A percentile compares a stretch with the other conserved stretches of the same genome.
Evolutionary conservation across 148 eudicot genomes (phyloP).

Genomic region (Diospyros kaki): DNA sequence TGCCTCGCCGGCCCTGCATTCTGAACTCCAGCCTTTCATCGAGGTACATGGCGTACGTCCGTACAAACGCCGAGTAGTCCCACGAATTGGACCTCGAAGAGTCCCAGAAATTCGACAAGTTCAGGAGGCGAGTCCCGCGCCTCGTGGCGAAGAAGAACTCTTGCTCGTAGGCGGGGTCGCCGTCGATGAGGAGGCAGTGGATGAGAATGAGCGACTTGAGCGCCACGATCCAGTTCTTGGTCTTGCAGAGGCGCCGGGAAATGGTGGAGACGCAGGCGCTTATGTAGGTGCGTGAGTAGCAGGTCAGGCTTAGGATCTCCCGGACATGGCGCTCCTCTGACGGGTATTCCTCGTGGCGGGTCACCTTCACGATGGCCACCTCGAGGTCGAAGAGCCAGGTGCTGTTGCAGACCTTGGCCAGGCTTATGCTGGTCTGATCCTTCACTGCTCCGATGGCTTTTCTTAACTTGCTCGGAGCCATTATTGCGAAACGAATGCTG

Average conservation of each 20-base stretch:
- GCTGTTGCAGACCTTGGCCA: constrained; percentile 65
- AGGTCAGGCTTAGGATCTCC: constrained; percentile 60
- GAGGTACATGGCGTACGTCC: constrained; percentile 61
- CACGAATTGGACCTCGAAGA: constrained; percentile 44
- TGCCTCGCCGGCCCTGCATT: constrained; percentile 51
- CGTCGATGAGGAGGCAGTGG: constrained; percentile 65
- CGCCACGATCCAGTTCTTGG: constrained; percentile 87
- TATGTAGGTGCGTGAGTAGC: constrained; percentile 51
- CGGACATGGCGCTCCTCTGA: constrained; percentile 68
- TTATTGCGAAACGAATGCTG: background rate
- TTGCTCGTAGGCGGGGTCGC: constrained; percentile 63
- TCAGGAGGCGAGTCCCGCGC: constrained; percentile 78
- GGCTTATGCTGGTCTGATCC: constrained; percentile 81
- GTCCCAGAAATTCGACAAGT: constrained; percentile 80
- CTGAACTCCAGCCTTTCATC: constrained; percentile 69
- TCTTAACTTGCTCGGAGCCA: constrained; percentile 51
- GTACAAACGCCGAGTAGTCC: constrained; percentile 83
- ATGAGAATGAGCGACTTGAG: constrained; percentile 68
- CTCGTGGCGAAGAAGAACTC: constrained; percentile 82
- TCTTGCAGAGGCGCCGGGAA: constrained; percentile 66
- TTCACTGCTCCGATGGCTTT: constrained; percentile 90
- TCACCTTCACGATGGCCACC: constrained; percentile 77
- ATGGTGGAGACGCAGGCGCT: constrained; percentile 54
- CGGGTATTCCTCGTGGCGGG: constrained; percentile 81
- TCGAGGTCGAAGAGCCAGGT: constrained; percentile 70